Base-by-base conservation (phyloP, 179 eudicot genomes). In the Vitellaria paradoxa region DNA sequence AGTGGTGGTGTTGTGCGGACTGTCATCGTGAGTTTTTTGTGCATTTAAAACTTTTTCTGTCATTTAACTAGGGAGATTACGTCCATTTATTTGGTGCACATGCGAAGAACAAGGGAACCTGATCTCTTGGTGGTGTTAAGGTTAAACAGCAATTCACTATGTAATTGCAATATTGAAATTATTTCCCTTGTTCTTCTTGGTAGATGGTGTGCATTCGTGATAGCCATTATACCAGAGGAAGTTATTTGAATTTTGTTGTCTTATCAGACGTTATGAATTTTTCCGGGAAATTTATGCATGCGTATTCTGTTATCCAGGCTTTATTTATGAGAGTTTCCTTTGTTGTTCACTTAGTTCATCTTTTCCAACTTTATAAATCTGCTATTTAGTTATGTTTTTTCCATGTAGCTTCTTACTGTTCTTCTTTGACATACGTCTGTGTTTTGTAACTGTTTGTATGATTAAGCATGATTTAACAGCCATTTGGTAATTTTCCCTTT, bases 1-100 rank as follows among this genome's bases (percentile, higher is more conserved):
- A 96, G 99, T 80, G 98, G 99, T 30, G 99, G 99, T 60, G 99
- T 96, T 72, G 94, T 96, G 47, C 92, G 99, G 67, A 96, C 99
- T 40, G 97, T 96, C 74, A 84, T 86, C 37, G 98, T 96, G 86
- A 90, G 95, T 74, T 61, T 47, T 52, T 11, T 53, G 9, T 42
- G 14, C 50, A 47, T n/a, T 71, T 20, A 0, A 52, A 0, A 2
- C 45, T 42, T 5, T 42, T 2, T 30, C 2, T 30, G 37, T 42
- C 45, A 42, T 42, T 42, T 42, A 42, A 42, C 60, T 26, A 52
- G 3, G 10, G 1, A 7, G 20, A 11, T 52, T 70, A 26, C 59
- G 52, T 70, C 45, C 53, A 14, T 52, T 23, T 52, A 55, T 70
- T 49, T 74, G 20, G 5, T 74, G 23, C 76, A 52, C 42, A 11